Conservation (phyloP, 495 filamentous ascomycete species). For the Friedmanniomyces simplex region DNA sequence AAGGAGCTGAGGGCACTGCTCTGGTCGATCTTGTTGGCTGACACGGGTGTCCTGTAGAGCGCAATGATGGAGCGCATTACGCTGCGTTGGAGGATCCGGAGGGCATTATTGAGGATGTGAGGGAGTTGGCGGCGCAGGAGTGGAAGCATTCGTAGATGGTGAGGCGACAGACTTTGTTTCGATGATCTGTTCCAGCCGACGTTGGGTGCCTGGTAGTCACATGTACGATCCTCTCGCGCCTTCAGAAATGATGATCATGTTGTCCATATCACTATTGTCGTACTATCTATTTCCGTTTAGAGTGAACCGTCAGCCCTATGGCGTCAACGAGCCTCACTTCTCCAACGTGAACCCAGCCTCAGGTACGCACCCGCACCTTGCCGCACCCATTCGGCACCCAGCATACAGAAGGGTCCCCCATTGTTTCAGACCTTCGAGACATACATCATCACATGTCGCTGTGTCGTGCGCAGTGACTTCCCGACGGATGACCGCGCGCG, state of each 20-base stretch:
- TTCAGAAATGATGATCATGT: no score
- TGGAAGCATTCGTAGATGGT: constrained; percentile 2
- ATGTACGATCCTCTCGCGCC: neutral
- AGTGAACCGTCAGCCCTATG: neutral
- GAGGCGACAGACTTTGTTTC: neutral
- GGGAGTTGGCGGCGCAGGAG: constrained; percentile 11
- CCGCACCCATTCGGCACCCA: neutral
- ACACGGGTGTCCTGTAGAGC: neutral
- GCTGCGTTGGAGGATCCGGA: constrained; percentile 17
- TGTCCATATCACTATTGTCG: neutral
- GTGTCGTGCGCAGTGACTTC: neutral
- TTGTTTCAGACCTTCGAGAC: neutral
- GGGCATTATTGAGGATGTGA: constrained; percentile 16
- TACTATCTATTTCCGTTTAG: neutral
- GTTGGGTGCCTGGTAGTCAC: neutral
- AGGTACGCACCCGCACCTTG: no score
- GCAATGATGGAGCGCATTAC: constrained; percentile 17
- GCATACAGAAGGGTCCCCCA: neutral
- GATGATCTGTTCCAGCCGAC: neutral
- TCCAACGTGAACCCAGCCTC: neutral
- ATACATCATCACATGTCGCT: neutral
- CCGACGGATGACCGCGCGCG: neutral
- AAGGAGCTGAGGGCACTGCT: no score
- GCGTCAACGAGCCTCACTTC: neutral
- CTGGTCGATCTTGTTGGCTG: neutral